These are phyloP conservation scores for Solidago caesia DNA, from an alignment of 129 eudicot species.

Conservation along the genomic window DNA sequence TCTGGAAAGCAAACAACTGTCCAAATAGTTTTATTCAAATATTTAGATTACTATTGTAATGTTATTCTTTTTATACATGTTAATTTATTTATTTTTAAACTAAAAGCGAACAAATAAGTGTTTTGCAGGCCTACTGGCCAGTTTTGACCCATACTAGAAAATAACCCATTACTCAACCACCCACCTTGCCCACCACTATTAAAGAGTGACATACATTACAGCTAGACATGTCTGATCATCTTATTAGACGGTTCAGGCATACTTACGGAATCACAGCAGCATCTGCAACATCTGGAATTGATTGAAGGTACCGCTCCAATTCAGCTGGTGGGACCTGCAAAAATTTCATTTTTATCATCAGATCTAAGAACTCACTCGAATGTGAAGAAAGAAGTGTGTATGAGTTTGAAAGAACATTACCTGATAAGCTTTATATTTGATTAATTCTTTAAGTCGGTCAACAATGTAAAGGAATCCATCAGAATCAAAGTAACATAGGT, in stretches of 20 bases:
- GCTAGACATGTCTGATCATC: background rate
- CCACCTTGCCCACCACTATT: background rate
- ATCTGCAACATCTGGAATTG: conserved; percentile 74
- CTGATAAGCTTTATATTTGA: conserved; percentile 94
- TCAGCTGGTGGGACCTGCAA: conserved; percentile 95
- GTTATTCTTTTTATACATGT: background rate
- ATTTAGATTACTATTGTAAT: background rate
- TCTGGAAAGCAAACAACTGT: background rate
- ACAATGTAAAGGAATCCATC: conserved; percentile 78
- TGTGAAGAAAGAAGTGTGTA: background rate
- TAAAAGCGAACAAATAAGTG: background rate
- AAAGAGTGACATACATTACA: background rate
- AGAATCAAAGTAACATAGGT: conserved; percentile 71
- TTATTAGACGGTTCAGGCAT: background rate
- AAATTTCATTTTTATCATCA: conserved; percentile 18
- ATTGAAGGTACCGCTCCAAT: conserved; percentile 73
- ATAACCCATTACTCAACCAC: background rate
- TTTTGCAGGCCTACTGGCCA: background rate
- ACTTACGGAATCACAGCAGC: conserved; percentile 95
- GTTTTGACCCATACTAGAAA: background rate
- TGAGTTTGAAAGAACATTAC: conserved; percentile 35
- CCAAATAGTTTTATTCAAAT: background rate
- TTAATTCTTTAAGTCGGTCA: conserved; percentile 82
- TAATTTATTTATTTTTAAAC: too few species aligned
- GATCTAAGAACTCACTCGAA: background rate